These are phyloP conservation scores for Chytriomyces confervae DNA, from an alignment of 192 early-diverging fungal species.

Conservation along the genomic window DNA sequence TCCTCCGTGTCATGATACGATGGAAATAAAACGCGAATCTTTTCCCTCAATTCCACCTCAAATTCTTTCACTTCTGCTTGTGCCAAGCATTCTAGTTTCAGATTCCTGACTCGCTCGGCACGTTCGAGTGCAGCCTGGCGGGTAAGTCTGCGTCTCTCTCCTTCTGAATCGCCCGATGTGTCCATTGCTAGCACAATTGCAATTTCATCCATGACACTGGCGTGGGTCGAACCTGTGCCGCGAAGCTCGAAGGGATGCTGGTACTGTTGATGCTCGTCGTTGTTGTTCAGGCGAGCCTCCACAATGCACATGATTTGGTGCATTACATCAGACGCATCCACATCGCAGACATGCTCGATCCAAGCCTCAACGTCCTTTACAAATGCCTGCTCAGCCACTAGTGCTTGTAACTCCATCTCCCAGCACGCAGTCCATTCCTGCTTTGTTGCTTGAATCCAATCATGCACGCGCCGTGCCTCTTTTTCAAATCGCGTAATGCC, in stretches of 20 bases:
- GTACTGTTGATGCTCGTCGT: neutral
- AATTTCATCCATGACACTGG: slow-evolving; percentile 2
- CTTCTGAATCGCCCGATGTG: neutral
- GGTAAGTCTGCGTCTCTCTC: neutral
- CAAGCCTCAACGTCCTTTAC: slow-evolving; percentile 79
- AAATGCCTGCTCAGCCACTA: slow-evolving; percentile 79
- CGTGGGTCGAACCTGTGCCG: neutral
- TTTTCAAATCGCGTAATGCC: neutral
- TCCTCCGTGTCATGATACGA: too few species aligned
- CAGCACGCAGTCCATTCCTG: slow-evolving; percentile 83
- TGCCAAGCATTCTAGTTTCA: neutral
- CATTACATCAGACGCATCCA: neutral
- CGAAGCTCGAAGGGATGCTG: neutral
- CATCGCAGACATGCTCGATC: slow-evolving; percentile 69
- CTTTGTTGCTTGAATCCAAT: slow-evolving; percentile 66
- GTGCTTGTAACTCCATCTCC: slow-evolving; percentile 82
- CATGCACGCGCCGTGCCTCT: slow-evolving; percentile 23
- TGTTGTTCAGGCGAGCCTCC: neutral
- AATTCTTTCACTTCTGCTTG: neutral
- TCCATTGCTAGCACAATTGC: slow-evolving; percentile 14
- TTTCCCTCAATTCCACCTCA: neutral
- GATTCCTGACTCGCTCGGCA: neutral
- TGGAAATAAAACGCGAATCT: neutral
- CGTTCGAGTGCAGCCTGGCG: neutral
- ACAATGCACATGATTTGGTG: neutral